A percentile compares a stretch with the other conserved stretches of the same genome.
Evolutionary conservation across 176 grass and related monocot genomes (phyloP).

Genomic region (Musa itinerans): DNA sequence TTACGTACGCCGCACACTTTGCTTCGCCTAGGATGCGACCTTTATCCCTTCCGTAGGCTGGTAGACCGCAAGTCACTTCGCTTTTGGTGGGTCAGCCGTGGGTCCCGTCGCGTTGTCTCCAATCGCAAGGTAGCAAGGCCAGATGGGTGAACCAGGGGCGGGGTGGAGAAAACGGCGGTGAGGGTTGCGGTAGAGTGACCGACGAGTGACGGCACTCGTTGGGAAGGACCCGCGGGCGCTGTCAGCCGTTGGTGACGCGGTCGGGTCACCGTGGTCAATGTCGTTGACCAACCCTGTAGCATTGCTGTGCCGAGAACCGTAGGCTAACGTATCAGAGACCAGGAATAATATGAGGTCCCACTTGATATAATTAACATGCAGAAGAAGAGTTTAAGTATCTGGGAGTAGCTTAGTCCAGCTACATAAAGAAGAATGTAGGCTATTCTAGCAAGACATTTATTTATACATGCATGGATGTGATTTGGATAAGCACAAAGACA

Average conservation of each 20-base stretch:
- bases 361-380: too few relatives aligned
- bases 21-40: conserved; percentile 23
- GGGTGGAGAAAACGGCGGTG: not conserved
- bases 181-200: not conserved
- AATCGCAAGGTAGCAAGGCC: not conserved
- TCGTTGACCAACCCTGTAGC: not conserved
- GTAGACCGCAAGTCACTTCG: not conserved
- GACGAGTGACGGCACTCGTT: not conserved
- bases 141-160: too few relatives aligned
- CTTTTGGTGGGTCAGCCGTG: not conserved
- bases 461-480: too few relatives aligned
- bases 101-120: not conserved
- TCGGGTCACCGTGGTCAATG: not conserved
- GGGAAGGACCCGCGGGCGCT: not conserved
- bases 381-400: too few relatives aligned
- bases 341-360: too few relatives aligned
- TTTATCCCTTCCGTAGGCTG: conserved; percentile 22
- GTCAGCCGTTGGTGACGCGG: not conserved
- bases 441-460: too few relatives aligned
- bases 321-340: too few relatives aligned
- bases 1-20: conserved; percentile 9
- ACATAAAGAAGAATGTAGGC: too few relatives aligned
- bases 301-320: too few relatives aligned
- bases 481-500: too few relatives aligned
- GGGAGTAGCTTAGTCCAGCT: too few relatives aligned